Conservation (phyloP, 257 asterid genomes). For the Solanum chiquidenum region DNA sequence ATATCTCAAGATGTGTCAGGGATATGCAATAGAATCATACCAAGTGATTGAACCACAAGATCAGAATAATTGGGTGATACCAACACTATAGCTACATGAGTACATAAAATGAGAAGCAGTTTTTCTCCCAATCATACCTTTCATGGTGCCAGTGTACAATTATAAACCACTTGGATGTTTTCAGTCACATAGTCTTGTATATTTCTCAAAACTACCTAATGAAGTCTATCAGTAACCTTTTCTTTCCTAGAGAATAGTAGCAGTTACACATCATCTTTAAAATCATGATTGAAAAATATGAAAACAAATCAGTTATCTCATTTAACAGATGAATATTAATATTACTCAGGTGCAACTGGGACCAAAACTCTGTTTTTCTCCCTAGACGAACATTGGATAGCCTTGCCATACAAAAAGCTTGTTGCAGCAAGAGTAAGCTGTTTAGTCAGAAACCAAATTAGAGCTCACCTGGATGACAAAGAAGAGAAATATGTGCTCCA, state of each 20-base stretch:
- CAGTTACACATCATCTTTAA: not conserved
- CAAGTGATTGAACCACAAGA: not conserved
- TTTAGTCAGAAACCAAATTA: not conserved
- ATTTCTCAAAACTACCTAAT: not conserved
- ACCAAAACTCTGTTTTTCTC: not conserved
- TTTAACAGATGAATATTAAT: not conserved
- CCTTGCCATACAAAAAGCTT: not conserved
- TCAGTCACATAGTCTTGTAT: not conserved
- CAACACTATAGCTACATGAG: not conserved
- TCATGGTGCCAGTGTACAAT: not conserved
- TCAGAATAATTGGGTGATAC: not conserved
- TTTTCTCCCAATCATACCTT: not conserved
- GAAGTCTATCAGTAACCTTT: not conserved
- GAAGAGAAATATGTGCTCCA: slow-evolving; percentile 71
- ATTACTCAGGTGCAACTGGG: not conserved
- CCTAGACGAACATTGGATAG: not conserved
- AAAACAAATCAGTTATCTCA: not conserved
- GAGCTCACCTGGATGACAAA: slow-evolving; percentile 93
- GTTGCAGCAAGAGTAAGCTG: not conserved
- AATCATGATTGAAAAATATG: not conserved
- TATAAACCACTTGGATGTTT: not conserved
- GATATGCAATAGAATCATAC: not conserved
- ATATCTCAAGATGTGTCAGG: not conserved
- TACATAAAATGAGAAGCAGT: not conserved
- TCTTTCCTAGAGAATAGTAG: not conserved